Conservation (phyloP, 2,329 filamentous ascomycete species). For the Cordyceps pruinosa region DNA sequence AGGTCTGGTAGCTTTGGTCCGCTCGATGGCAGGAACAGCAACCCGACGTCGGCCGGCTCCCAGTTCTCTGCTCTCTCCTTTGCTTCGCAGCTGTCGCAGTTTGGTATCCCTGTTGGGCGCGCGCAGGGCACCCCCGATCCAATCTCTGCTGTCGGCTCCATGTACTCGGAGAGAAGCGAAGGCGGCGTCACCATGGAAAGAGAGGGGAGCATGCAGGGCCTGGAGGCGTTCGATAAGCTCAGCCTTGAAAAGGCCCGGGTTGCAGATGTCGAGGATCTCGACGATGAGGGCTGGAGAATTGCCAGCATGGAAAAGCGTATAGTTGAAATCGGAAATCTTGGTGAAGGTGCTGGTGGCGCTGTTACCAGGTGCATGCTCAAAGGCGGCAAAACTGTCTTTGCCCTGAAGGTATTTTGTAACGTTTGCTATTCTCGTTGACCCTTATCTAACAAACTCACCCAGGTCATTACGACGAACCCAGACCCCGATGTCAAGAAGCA, state of each 20-base stretch:
- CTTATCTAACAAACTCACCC: slow-evolving; percentile 13
- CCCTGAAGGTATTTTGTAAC: slow-evolving; percentile 66
- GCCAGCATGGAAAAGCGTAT: slow-evolving; percentile 86
- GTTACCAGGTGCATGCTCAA: slow-evolving; percentile 87
- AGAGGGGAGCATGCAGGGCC: slow-evolving; percentile 70
- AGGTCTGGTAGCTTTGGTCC: slow-evolving; percentile 78
- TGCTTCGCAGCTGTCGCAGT: slow-evolving; percentile 61
- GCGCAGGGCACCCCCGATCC: slow-evolving; percentile 71
- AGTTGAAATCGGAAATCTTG: slow-evolving; percentile 78
- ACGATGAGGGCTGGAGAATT: slow-evolving; percentile 91
- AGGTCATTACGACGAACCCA: slow-evolving; percentile 97
- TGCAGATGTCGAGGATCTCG: slow-evolving; percentile 86
- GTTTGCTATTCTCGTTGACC: neutral
- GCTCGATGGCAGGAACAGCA: slow-evolving; percentile 67
- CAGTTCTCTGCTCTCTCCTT: slow-evolving; percentile 80
- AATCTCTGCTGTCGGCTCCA: slow-evolving; percentile 77
- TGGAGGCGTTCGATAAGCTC: slow-evolving; percentile 73
- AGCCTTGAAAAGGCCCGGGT: slow-evolving; percentile 75
- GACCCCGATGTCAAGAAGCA: slow-evolving; percentile 98
- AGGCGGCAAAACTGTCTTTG: slow-evolving; percentile 90
- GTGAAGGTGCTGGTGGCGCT: slow-evolving; percentile 91
- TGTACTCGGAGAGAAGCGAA: slow-evolving; percentile 76
- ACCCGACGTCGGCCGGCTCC: slow-evolving; percentile 80
- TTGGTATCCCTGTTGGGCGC: slow-evolving; percentile 59
- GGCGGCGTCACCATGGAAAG: slow-evolving; percentile 71